Evolutionary conservation across 768 basidiomycete genomes (phyloP), one percentile per base, ranked within the genome.

Genomic region (Podaxis sp.): DNA sequence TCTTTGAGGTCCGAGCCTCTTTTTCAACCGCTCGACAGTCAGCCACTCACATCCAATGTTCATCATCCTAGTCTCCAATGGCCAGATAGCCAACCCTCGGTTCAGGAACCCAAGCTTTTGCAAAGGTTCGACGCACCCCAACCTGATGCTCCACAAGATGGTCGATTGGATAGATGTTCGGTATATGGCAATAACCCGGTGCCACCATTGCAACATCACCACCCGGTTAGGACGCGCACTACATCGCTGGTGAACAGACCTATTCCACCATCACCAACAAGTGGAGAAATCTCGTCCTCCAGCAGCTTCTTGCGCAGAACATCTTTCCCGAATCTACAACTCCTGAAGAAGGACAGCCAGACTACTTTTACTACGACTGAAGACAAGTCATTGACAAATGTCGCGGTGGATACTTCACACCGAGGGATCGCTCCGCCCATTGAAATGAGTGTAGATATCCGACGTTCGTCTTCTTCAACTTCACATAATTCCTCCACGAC

Each of bases 281-380:
- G 62, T 22, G 52, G 61, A 38, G 43, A 63, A n/a, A 40, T 64
- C 22, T 57, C 68, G 46, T 66, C 58, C 54, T 59, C 68, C n/a
- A 66, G 66, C 55, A 61, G 40, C 37, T 57, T 66, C 9, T 64
- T 68, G 53, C 64, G 66, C 22, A 57, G 64, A 24, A 66, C 68
- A 6, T 67, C 65, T 17, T 67, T 55, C 52, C 68, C 64, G 13
- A 66, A 55, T 46, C 33, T 69, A 38, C 58, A 59, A 40, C 36
- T 15, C 5, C n/a, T 50, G 38, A 59, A 19, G 50, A 53, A 53
- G 25, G 51, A 11, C 41, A 15, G 4, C 22, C 22, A 46, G 13
- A 11, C 11, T 22, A 4, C 49, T 25, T 11, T 25, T 22, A 8
- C 49, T 4, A 24, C 19, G 22, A 3, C 25, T 24, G 43, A 46